These are phyloP conservation scores for Aurantiochytrium sp. DNA, from an alignment of 108 stramenopile species.

Conservation along the genomic window DNA sequence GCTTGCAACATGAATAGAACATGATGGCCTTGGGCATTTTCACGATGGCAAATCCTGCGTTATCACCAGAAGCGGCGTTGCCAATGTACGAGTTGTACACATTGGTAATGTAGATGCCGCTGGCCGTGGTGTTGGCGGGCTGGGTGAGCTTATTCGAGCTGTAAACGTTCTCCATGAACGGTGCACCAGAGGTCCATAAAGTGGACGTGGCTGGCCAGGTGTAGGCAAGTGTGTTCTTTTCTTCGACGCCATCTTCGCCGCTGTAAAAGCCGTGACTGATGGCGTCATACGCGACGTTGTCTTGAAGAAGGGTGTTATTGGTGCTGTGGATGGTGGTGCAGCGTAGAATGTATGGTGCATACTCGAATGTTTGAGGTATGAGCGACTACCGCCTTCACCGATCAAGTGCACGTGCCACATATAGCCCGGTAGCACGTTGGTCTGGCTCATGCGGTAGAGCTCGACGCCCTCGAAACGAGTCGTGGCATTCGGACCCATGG, in stretches of 20 bases:
- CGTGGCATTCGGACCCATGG: slow-evolving; percentile 16
- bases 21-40: background rate
- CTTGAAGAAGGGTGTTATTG: slow-evolving; percentile 21
- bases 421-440: slow-evolving; percentile 48
- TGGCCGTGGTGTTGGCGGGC: background rate
- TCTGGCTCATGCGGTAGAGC: slow-evolving; percentile 53
- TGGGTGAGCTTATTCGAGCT: background rate
- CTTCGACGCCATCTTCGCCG: slow-evolving; percentile 53
- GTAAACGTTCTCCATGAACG: background rate
- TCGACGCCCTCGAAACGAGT: slow-evolving; percentile 43
- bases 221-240: slow-evolving; percentile 38
- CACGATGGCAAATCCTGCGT: background rate
- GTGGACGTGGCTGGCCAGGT: slow-evolving; percentile 52
- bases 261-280: slow-evolving; percentile 48
- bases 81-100: background rate
- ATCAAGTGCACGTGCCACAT: slow-evolving; percentile 46
- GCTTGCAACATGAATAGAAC: background rate
- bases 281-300: slow-evolving; percentile 49
- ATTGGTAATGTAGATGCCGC: slow-evolving; percentile 17
- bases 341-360: slow-evolving; percentile 45
- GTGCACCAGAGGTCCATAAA: background rate
- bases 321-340: slow-evolving; percentile 54
- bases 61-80: background rate
- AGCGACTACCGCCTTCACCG: slow-evolving; percentile 27
- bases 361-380: slow-evolving; percentile 41